Evolutionary conservation across 352 stramenopile genomes (phyloP), one percentile per base, ranked within the genome.

Genomic region (Phytophthora citricola): DNA sequence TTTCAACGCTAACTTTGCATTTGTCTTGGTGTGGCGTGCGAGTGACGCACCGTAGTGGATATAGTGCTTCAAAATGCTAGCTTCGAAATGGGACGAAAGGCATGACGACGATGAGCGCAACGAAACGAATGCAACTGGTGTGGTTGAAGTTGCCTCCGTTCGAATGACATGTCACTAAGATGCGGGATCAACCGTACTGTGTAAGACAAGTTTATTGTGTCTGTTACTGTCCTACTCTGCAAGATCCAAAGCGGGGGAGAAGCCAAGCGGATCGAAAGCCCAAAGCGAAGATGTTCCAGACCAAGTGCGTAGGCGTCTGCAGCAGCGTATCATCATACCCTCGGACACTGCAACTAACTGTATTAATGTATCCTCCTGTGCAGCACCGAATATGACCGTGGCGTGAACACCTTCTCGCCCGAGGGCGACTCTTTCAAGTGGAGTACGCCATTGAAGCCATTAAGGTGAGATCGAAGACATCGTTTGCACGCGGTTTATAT

Each of bases 371-470:
- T 47, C 3, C 29, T 38, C 3, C 9, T 58, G 6, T 7, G 26
- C 43, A 97, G 96, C 73, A 98, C 93, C 51, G 98, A 99, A 85
- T 99, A 99, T 77, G 98, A 99, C 84, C 93, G 98, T 61, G 98
- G 98, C 67, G 98, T 99, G 31, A 99, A 99, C 87, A 99, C 98
- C 22, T 99, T 99, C 76, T 99, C 95, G 67, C 98, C 98, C 11
- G 98, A 99, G 85, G 98, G 45, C 94, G 98, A 70, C 90, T 99
- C 32, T 99, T 99, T 78, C 97, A 99, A 78, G 97, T 99, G 51
- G 97, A 99, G 72, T 99, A 99, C 75, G 97, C 97, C 40, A 98
- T 99, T 64, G 97, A 99, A 78, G 97, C 97, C 55, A 99, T 99
- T 66, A 98, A 98, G 78, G 90, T 97, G 57, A 38, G 71, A 52